Evolutionary conservation across 2,329 filamentous ascomycete species (phyloP).

Genomic region (Metarhizium rileyi): DNA sequence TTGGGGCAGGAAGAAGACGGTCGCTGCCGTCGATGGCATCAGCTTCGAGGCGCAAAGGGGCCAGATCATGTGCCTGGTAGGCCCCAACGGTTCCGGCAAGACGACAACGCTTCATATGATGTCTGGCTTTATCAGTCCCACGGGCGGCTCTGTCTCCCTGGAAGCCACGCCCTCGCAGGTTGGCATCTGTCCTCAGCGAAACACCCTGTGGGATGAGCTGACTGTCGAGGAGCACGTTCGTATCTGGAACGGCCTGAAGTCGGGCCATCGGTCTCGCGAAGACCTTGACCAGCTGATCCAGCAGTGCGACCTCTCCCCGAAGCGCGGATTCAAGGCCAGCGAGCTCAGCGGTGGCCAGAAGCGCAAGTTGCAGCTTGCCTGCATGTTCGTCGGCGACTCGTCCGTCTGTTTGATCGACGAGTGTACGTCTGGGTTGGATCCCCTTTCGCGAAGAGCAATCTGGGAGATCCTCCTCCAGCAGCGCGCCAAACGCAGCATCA

Average conservation of each 20-base stretch:
- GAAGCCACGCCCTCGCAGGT: slow-evolving; percentile 36
- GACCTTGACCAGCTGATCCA: slow-evolving; percentile 41
- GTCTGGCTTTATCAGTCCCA: slow-evolving; percentile 52
- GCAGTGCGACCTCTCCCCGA: slow-evolving; percentile 50
- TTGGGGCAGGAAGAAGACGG: slow-evolving; percentile 23
- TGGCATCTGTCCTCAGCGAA: slow-evolving; percentile 56
- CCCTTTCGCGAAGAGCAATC: slow-evolving; percentile 55
- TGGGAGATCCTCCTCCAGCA: slow-evolving; percentile 61
- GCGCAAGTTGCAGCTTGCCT: slow-evolving; percentile 58
- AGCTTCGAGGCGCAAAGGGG: slow-evolving; percentile 48
- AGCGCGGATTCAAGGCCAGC: slow-evolving; percentile 42
- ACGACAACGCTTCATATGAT: slow-evolving; percentile 63
- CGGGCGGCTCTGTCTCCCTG: slow-evolving; percentile 49
- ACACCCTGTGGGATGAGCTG: slow-evolving; percentile 57
- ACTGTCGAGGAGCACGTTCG: slow-evolving; percentile 55
- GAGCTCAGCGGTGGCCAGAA: slow-evolving; percentile 61
- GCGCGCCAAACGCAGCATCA: slow-evolving; percentile 50
- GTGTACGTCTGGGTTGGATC: slow-evolving; percentile 59
- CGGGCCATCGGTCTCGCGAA: slow-evolving; percentile 28
- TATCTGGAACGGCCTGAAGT: slow-evolving; percentile 55
- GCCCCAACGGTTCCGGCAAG: slow-evolving; percentile 63
- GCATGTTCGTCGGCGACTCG: slow-evolving; percentile 61
- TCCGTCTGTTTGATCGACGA: slow-evolving; percentile 61
- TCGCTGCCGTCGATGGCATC: slow-evolving; percentile 50
- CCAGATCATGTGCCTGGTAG: slow-evolving; percentile 56